Base-by-base conservation (phyloP, 1,284 basidiomycete species). In the Agroathelia rolfsii region DNA sequence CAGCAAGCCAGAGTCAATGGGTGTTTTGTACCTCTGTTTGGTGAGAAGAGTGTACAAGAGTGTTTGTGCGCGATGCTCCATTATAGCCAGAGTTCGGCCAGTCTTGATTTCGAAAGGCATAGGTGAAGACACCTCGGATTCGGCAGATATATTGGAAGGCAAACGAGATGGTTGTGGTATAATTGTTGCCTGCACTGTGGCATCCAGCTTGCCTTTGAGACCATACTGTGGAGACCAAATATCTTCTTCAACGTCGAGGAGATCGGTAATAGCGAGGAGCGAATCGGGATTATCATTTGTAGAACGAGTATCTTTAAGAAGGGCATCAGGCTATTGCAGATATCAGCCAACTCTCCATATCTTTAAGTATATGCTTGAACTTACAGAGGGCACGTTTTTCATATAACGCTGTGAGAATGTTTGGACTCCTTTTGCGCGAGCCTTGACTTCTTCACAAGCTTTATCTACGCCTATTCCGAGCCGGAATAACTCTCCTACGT, bases 71-170 rank as follows among this genome's bases (percentile, higher is more conserved):
- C 92, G 80, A 55, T 98, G 95, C 45, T 94, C 88, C 70, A 93
- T 77, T 2, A 80, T 73, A 8, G 76, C 76, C 17, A 76, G 59
- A 1, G 79, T 56, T 32, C 82, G 65, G 1, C 95, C 94, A 0
- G 94, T 99, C 61, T 98, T 99, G 59, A 98, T 87, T 56, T 99
- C 95, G 29, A 98, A 75, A 2, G 94, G 89, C 47, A 82, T 69
- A 0, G 77, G 52, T 51, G n/a, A 58, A 14, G 7, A 47, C 44
- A 11, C 49, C 41, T 20, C 47, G 38, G 5, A 36, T n/a, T 42
- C 30, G 7, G 21, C 7, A 7, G 6, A 28, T 4, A 24, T 14
- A 13, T 14, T 32, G 24, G 39, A 50, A 34, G 36, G 48, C n/a
- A 30, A 29, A 3, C 36, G 45, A 40, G 46, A 41, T 42, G 42